These are phyloP conservation scores for Schrenkiella parvula DNA, from an alignment of 345 rosid genomes.

Conservation along the genomic window DNA sequence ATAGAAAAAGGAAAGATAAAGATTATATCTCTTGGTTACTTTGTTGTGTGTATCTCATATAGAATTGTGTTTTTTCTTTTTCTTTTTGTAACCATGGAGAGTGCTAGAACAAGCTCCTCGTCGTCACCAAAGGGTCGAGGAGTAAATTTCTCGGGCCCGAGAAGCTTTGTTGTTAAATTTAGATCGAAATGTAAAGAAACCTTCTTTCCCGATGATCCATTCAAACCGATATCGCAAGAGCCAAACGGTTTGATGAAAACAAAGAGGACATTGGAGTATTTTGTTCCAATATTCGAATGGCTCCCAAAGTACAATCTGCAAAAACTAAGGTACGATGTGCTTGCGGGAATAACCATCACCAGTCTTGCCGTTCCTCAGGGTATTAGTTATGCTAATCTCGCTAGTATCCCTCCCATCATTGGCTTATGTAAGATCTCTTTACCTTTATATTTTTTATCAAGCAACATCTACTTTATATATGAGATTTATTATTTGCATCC, in stretches of 20 bases:
- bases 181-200: slow-evolving; percentile 63
- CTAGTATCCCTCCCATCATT: slow-evolving; percentile 62
- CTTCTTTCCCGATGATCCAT: slow-evolving; percentile 84
- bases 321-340: slow-evolving; percentile 52
- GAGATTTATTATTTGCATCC: not conserved
- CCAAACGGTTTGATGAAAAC: not conserved
- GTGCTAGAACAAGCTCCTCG: slow-evolving; percentile 10
- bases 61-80: not conserved
- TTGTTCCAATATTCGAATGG: slow-evolving; percentile 77
- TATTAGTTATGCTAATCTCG: slow-evolving; percentile 93
- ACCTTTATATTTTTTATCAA: not conserved
- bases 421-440: slow-evolving; percentile 63
- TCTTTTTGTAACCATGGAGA: slow-evolving; percentile 10
- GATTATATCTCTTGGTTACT: not conserved
- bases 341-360: slow-evolving; percentile 91
- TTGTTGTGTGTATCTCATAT: not conserved
- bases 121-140: not conserved
- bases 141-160: slow-evolving; percentile 55
- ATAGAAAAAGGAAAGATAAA: not conserved
- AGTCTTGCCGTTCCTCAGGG: slow-evolving; percentile 95
- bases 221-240: slow-evolving; percentile 40
- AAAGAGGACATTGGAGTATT: slow-evolving; percentile 49
- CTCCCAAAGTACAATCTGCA: slow-evolving; percentile 54
- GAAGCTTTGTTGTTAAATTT: slow-evolving; percentile 43
- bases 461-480: not conserved